Conservation (phyloP, 2,329 filamentous ascomycete genomes). For the Leptographium flavum region DNA sequence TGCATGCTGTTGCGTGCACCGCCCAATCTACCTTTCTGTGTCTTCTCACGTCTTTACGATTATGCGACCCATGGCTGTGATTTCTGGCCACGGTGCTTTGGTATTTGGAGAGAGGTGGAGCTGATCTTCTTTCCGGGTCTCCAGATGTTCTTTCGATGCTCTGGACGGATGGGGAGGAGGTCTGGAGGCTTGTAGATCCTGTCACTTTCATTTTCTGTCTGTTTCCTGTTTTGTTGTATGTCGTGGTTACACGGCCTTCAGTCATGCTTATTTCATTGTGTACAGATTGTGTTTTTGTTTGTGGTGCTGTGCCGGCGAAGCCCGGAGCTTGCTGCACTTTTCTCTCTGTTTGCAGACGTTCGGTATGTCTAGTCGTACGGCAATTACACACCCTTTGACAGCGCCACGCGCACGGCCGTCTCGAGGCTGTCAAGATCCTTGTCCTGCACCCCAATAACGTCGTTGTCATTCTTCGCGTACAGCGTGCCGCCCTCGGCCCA, state of each 20-base stretch:
- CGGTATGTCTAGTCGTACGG: too few species aligned
- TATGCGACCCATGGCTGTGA: slow-evolving; percentile 1
- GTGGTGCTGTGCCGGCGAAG: too few species aligned
- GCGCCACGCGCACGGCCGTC: slow-evolving; percentile 14
- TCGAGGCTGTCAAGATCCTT: slow-evolving; percentile 37
- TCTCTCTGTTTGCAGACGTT: too few species aligned
- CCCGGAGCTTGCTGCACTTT: too few species aligned
- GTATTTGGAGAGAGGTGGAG: neutral
- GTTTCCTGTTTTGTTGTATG: neutral
- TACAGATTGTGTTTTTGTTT: neutral
- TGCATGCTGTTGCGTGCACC: neutral
- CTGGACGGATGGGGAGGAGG: neutral
- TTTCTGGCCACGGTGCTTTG: neutral
- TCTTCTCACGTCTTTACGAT: slow-evolving; percentile 2
- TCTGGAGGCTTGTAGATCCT: neutral
- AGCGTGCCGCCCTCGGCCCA: slow-evolving; percentile 61
- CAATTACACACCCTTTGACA: neutral
- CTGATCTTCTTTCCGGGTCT: neutral
- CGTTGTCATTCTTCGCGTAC: slow-evolving; percentile 55
- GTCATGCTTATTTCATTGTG: neutral
- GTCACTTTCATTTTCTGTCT: neutral
- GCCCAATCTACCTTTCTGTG: neutral
- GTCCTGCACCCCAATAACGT: slow-evolving; percentile 32
- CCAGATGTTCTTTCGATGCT: neutral
- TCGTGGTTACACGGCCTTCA: neutral